Base-by-base conservation (phyloP, 2,329 filamentous ascomycete species). In the Claviceps arundinis region DNA sequence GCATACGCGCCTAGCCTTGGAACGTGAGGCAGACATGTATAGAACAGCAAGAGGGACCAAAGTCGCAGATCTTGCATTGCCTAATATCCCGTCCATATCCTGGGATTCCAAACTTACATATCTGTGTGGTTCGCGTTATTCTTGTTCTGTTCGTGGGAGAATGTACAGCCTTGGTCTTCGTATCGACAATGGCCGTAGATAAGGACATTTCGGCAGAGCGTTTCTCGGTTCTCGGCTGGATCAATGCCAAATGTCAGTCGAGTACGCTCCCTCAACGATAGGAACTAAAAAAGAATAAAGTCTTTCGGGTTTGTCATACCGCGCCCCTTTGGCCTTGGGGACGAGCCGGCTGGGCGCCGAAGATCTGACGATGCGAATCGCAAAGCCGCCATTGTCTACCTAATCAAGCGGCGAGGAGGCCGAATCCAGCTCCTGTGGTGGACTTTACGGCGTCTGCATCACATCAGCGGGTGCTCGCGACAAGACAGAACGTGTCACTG, bases 171-270 rank as follows among this genome's bases (percentile, higher is more conserved):
- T 70, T 87, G 84, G 64, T 94, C 88, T 72, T 94, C 87, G 69
- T 89, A 95, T 57, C 89, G 85, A 68, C 89, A 96, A 69, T 91
- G 87, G 52, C 89, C 89, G 67, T 95, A 95, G 61, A 96, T 95
- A 56, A 89, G 79, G 56, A 96, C 85, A 70, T 96, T 95, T 64
- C 89, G 85, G 71, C 89, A 96, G 53, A 91, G 78, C 6, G 88
- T 95, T 65, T 94, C 89, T 70, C 91, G 94, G 67, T 86, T 87
- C 70, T 87, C 84, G 85, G 58, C 53, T 44, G 22, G 17, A 9
- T 30, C 30, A 11, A 26, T 30, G 13, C 2, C 4, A n/a, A 6
- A 42, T 17, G 50, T 53, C 40, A 57, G 49, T 41, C 42, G 47
- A 51, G 54, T 57, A 51, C n/a, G 1, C 1, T 2, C 19, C 4